A percentile compares a stretch with the other conserved stretches of the same genome.
Evolutionary conservation across 441 rosid species (phyloP).

Genomic region (Breynia disticha): DNA sequence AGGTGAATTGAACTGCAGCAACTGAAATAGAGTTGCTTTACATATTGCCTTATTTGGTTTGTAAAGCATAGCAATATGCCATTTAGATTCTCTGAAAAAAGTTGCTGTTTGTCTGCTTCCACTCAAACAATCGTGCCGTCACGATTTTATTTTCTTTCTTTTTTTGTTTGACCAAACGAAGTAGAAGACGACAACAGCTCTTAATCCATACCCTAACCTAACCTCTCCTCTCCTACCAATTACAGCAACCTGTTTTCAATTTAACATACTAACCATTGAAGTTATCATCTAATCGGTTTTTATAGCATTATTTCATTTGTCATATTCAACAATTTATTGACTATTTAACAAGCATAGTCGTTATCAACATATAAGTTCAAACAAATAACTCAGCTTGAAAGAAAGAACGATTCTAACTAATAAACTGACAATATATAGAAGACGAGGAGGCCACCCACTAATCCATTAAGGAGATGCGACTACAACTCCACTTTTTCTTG

Average conservation of each 20-base stretch:
- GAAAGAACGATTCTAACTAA: conserved; percentile 11
- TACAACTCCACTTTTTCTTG: conserved; percentile 1
- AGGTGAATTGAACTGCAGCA: too few relatives aligned
- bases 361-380: too few relatives aligned
- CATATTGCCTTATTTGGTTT: too few relatives aligned
- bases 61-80: too few relatives aligned
- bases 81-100: too few relatives aligned
- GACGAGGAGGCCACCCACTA: conserved; percentile 60
- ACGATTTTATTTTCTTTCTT: background rate
- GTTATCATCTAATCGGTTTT: conserved; percentile 20
- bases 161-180: conserved; percentile 13
- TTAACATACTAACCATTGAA: conserved; percentile 1
- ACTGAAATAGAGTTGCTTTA: too few relatives aligned
- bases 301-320: conserved; percentile 19
- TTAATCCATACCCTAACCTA: too few relatives aligned
- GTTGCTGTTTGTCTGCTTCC: background rate
- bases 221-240: background rate
- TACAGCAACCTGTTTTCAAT: background rate
- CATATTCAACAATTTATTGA: too few relatives aligned
- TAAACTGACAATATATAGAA: conserved; percentile 24
- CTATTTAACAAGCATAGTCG: too few relatives aligned
- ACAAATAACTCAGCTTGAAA: too few relatives aligned
- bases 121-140: conserved; percentile 11
- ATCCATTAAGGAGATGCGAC: conserved; percentile 1
- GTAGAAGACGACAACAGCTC: conserved; percentile 11